Percentiles rank a stretch among this genome's conserved stretches.
Conservation (phyloP, 805 yeast species). For the Pichia ethanolica region DNA sequence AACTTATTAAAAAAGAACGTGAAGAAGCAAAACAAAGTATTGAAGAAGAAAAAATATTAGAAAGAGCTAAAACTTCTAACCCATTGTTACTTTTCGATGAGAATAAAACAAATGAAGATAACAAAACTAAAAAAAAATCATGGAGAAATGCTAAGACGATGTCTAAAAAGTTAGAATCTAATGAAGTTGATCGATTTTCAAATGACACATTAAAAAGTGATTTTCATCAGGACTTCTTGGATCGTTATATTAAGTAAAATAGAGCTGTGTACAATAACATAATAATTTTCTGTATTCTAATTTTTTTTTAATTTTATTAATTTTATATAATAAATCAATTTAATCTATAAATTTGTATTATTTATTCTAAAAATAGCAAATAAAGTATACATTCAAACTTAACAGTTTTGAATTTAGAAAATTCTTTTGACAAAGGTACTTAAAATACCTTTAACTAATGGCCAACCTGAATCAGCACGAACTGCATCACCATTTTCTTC, state of each 20-base stretch:
- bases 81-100: conserved; percentile 15
- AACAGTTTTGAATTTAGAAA: conserved; percentile 8
- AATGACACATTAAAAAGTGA: conserved; percentile 32
- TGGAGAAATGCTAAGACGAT: conserved; percentile 13
- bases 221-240: conserved; percentile 36
- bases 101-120: not conserved
- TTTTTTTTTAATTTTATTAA: not conserved
- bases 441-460: conserved; percentile 51
- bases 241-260: conserved; percentile 29
- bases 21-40: conserved; percentile 21
- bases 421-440: conserved; percentile 29
- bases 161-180: not conserved
- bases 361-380: not conserved
- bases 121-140: not conserved
- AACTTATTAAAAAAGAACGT: conserved; percentile 31
- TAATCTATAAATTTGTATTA: no score
- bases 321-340: not conserved
- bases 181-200: conserved; percentile 15
- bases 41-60: conserved; percentile 20
- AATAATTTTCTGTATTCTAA: no score
- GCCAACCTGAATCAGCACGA: conserved; percentile 74
- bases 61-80: conserved; percentile 20
- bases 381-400: no score
- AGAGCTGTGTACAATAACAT: no score
- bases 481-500: conserved; percentile 97